A percentile compares a stretch with the other conserved stretches of the same genome.
These are phyloP conservation scores for Galerina sulciceps DNA, from an alignment of 768 basidiomycete genomes.

Conservation along the genomic window DNA sequence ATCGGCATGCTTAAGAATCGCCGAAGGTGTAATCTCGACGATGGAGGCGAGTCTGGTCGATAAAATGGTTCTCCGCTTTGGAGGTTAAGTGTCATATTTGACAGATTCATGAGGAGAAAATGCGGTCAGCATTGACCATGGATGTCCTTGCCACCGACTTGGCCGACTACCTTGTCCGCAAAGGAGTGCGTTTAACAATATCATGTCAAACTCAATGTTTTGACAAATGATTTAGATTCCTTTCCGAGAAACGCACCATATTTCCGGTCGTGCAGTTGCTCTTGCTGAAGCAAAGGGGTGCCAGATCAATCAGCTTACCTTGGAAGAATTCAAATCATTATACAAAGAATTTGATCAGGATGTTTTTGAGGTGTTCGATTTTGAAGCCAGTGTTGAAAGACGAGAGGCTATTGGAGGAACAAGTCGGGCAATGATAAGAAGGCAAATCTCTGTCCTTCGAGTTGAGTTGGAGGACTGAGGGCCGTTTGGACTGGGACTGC, in stretches of 20 bases:
- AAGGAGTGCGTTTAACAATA: slow-evolving; percentile 71
- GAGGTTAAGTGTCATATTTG: neutral
- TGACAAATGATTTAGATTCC: slow-evolving; percentile 68
- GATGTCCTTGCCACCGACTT: slow-evolving; percentile 99
- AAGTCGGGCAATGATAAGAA: slow-evolving; percentile 78
- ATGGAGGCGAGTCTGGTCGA: slow-evolving; percentile 62
- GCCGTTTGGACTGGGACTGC: neutral
- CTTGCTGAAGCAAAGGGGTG: slow-evolving; percentile 84
- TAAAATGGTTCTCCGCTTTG: neutral
- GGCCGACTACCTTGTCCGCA: slow-evolving; percentile 97
- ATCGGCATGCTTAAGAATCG: slow-evolving; percentile 86
- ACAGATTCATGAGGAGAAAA: slow-evolving; percentile 88
- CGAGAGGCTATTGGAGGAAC: slow-evolving; percentile 92
- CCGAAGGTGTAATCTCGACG: slow-evolving; percentile 93
- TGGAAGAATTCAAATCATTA: slow-evolving; percentile 79
- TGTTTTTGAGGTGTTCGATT: slow-evolving; percentile 86
- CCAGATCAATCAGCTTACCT: slow-evolving; percentile 79
- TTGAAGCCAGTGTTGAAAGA: slow-evolving; percentile 94
- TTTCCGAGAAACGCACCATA: slow-evolving; percentile 98
- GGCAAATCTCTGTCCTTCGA: slow-evolving; percentile 83
- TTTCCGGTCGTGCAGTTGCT: slow-evolving; percentile 96
- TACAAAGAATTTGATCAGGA: slow-evolving; percentile 82
- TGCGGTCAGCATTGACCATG: slow-evolving; percentile 91
- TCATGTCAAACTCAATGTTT: neutral
- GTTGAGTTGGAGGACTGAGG: slow-evolving; percentile 47